Evolutionary conservation across 2,329 filamentous ascomycete species (phyloP), one percentile per base, ranked within the genome.

Genomic region (Claviceps paspali): DNA sequence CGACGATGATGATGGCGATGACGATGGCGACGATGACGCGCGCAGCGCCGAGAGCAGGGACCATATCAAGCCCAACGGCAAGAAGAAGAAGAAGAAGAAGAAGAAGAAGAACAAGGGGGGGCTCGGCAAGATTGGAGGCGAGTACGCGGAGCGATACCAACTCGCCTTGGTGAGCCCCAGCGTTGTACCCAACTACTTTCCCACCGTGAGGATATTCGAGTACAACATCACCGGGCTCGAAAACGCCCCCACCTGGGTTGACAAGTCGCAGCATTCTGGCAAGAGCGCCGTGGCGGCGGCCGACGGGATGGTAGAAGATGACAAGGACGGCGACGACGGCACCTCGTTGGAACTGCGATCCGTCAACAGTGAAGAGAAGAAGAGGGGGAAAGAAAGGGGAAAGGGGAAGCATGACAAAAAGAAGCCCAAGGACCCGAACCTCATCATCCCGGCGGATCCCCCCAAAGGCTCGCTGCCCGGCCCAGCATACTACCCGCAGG

Each of bases 121-220:
- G 48, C 73, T 73, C 46, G 61, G 64, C 38, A 64, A 65, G 43
- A 78, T 93, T 43, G 85, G 82, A 15, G 87, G 87, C 4, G 70
- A 73, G 43, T 93, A 76, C 61, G 86, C 77, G 3, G 86, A 98
- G 59, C 73, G 86, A 36, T 98, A 85, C 55, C 79, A 86, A 37
- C 58, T 93, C 5, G 79, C 82, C 0, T 64, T 91, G 19, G 79
- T 96, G 39, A 74, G 79, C 33, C 83, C 88, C 0, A 96, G 87
- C 52, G 65, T 98, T 27, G 83, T 96, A 7, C 91, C 88, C 6
- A 95, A 91, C 52, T 93, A 85, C 57, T 91, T 87, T 45, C 91
- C 88, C 0, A 86, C 82, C 1, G 59, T 95, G 23, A 75, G 87
- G n/a, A 70, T 98, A n/a, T 67, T 88, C 45, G 84, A 94, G 51